Percentiles rank a stretch among this genome's conserved stretches.
phyloP scores from a whole-genome alignment of 306 rosid species.

The Fragaria nilgerrensis region DNA sequence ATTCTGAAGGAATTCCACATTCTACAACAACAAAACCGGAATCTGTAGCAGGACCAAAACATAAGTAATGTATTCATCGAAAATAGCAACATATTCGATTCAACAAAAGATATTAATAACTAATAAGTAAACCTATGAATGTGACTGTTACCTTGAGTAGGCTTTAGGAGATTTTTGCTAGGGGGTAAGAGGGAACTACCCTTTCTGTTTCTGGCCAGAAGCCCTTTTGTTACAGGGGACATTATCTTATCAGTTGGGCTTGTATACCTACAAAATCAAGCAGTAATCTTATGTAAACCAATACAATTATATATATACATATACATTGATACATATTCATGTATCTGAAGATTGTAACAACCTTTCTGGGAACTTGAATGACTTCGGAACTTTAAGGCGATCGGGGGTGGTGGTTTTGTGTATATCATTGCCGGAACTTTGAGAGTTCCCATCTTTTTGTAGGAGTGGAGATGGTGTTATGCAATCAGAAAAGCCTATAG shows the following conservation, averaged over 20 bases:
- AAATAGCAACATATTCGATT: not conserved
- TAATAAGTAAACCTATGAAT: not conserved
- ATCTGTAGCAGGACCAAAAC: constrained; percentile 36
- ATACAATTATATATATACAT: not conserved
- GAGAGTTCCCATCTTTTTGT: constrained; percentile 24
- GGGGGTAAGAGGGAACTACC: constrained; percentile 57
- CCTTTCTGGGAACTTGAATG: constrained; percentile 92
- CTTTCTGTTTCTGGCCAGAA: constrained; percentile 70
- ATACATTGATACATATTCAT: not conserved
- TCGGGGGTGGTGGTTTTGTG: constrained; percentile 56
- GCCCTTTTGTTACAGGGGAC: constrained; percentile 78
- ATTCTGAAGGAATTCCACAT: constrained; percentile 35
- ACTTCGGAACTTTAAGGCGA: constrained; percentile 72
- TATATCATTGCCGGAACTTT: constrained; percentile 38
- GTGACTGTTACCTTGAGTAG: constrained; percentile 36
- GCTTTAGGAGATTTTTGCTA: constrained; percentile 32
- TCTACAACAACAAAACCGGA: constrained; percentile 41
- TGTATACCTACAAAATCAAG: constrained; percentile 52
- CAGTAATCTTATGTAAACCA: not conserved
- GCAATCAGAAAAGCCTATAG: constrained; percentile 24
- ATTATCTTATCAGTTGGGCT: constrained; percentile 91
- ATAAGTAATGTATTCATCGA: not conserved
- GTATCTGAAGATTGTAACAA: not conserved
- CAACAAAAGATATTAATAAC: not conserved
- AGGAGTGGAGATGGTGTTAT: constrained; percentile 43